Conservation (phyloP, 2,329 filamentous ascomycete genomes). For the Herpotrichia juniperi region DNA sequence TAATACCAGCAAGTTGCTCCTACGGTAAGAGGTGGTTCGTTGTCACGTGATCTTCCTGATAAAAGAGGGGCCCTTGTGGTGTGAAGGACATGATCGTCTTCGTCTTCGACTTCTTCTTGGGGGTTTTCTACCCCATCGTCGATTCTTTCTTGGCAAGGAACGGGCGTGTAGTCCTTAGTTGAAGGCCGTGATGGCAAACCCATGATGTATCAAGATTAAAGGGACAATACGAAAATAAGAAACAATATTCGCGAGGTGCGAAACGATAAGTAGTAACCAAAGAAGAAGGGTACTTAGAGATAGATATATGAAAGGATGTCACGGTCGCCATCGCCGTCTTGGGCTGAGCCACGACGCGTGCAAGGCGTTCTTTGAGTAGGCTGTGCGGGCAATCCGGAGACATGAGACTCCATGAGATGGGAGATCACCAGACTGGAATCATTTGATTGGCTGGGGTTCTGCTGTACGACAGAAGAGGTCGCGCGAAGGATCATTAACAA, state of each 20-base stretch:
- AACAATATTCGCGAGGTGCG: too few relatives aligned
- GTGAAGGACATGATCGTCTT: conserved; percentile 11
- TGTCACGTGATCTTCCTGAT: conserved; percentile 12
- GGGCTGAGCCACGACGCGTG: too few relatives aligned
- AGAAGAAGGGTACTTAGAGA: too few relatives aligned
- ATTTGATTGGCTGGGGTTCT: neutral
- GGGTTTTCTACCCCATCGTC: conserved; percentile 12
- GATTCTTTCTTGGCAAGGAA: conserved; percentile 14
- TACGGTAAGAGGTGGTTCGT: conserved; percentile 3
- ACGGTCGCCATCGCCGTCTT: too few relatives aligned
- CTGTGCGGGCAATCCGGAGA: neutral
- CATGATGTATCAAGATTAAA: conserved; percentile 3
- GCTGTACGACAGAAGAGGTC: too few relatives aligned
- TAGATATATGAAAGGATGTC: neutral
- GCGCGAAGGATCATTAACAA: too few relatives aligned
- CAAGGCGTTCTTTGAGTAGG: neutral
- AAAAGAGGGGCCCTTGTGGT: conserved; percentile 14
- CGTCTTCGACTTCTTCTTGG: conserved; percentile 3
- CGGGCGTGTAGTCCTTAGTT: conserved; percentile 7
- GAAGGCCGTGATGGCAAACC: conserved; percentile 7
- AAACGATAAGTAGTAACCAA: too few relatives aligned
- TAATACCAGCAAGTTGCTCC: conserved; percentile 4
- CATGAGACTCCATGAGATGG: neutral
- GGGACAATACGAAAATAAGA: neutral
- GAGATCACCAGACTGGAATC: neutral